Conservation (phyloP, 768 basidiomycete genomes). For the Tylopilus cervinicoccineus region DNA sequence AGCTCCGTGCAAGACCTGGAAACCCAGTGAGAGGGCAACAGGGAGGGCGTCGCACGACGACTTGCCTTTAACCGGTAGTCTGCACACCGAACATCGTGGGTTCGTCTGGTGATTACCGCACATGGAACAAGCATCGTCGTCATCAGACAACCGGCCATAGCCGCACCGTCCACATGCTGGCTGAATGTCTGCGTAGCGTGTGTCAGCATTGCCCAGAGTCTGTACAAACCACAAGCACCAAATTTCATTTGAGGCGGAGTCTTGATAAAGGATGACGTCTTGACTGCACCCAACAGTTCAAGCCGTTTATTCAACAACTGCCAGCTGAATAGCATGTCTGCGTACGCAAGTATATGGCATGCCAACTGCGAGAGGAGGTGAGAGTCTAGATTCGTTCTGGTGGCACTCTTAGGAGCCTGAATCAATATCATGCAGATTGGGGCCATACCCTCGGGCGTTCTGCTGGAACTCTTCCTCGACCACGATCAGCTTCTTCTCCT, state of each 20-base stretch:
- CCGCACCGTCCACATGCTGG: constrained; percentile 47
- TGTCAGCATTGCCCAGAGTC: constrained; percentile 3
- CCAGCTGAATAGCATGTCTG: constrained; percentile 76
- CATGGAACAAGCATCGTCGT: constrained; percentile 38
- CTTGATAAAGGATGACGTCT: constrained; percentile 25
- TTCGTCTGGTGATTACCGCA: constrained; percentile 43
- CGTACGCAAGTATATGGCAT: constrained; percentile 65
- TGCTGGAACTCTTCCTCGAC: constrained; percentile 25
- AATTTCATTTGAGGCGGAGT: constrained; percentile 34
- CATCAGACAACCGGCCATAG: constrained; percentile 31
- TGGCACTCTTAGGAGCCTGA: not conserved
- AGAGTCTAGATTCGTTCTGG: constrained; percentile 13
- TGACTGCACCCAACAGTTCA: constrained; percentile 68
- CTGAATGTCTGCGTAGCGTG: constrained; percentile 37
- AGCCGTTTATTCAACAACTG: constrained; percentile 62
- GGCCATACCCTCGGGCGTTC: constrained; percentile 11
- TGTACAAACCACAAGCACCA: constrained; percentile 6
- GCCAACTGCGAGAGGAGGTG: constrained; percentile 39
- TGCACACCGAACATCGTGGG: constrained; percentile 66
- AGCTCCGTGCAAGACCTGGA: constrained; percentile 59
- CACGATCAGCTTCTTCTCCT: constrained; percentile 39
- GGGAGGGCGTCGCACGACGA: not conserved
- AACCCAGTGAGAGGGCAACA: not conserved
- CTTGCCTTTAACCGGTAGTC: constrained; percentile 71
- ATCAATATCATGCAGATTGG: not conserved